Conservation (phyloP, 2,329 filamentous ascomycete genomes). For the Claviceps cyperi region DNA sequence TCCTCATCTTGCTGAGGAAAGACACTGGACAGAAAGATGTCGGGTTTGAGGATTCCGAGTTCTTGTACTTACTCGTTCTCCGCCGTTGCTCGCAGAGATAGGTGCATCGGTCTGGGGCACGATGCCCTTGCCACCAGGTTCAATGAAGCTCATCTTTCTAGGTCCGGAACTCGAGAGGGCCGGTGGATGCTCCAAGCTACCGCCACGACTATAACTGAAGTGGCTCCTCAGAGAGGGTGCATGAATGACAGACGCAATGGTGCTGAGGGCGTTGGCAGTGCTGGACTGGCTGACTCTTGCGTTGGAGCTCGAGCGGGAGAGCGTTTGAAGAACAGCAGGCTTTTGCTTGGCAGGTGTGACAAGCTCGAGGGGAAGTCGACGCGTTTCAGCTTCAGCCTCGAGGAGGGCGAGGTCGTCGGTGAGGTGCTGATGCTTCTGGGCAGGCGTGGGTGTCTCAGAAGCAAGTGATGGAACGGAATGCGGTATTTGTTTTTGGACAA, state of each 20-base stretch:
- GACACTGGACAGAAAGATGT: neutral
- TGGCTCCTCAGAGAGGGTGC: constrained; percentile 20
- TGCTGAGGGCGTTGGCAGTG: constrained; percentile 21
- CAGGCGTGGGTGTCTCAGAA: too few species aligned
- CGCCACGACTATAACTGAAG: constrained; percentile 18
- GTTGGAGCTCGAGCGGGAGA: constrained; percentile 26
- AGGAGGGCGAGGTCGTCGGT: constrained; percentile 27
- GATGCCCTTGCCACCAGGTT: constrained; percentile 30
- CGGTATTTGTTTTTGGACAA: neutral
- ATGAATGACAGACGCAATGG: constrained; percentile 20
- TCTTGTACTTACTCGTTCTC: constrained; percentile 48
- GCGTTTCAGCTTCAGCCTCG: constrained; percentile 29
- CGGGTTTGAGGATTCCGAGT: too few species aligned
- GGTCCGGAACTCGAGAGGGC: constrained; percentile 6
- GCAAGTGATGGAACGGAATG: neutral
- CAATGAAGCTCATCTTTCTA: constrained; percentile 25
- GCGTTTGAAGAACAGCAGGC: constrained; percentile 31
- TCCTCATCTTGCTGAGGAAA: too few species aligned
- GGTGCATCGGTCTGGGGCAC: constrained; percentile 55
- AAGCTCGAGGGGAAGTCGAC: constrained; percentile 30
- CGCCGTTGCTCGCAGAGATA: constrained; percentile 64
- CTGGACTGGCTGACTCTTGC: constrained; percentile 14
- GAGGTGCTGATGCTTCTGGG: constrained; percentile 10
- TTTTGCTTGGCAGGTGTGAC: constrained; percentile 19
- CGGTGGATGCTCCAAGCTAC: constrained; percentile 20